These are phyloP conservation scores for Schizonepeta tenuifolia DNA, from an alignment of 257 asterid species.

Conservation along the genomic window DNA sequence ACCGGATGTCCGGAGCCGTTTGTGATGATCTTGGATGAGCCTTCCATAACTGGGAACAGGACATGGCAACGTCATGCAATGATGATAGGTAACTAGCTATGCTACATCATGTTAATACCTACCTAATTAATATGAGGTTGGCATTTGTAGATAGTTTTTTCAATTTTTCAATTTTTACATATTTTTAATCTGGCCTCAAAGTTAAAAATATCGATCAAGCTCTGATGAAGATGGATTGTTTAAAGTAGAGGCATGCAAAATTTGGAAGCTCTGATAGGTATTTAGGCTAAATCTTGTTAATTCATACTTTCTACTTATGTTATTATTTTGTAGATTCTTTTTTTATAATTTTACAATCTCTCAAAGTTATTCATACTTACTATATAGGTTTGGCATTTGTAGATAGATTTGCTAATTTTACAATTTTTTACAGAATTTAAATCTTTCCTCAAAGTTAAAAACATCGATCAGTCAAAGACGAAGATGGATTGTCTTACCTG, in stretches of 20 bases:
- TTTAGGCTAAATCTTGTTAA: not conserved
- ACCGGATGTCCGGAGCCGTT: conserved; percentile 46
- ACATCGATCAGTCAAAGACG: not conserved
- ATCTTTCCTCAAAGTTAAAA: not conserved
- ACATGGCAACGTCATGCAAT: not conserved
- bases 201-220: conserved; percentile 12
- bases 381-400: not conserved
- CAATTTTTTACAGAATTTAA: not conserved
- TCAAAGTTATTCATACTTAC: not conserved
- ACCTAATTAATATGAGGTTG: not conserved
- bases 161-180: not conserved
- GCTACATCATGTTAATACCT: not conserved
- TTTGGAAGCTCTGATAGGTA: not conserved
- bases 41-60: conserved; percentile 64
- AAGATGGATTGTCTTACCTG: conserved; percentile 51
- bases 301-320: not conserved
- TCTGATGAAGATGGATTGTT: not conserved
- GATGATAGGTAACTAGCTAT: not conserved
- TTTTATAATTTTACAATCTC: too few species aligned
- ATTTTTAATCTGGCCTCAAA: not conserved
- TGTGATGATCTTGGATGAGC: conserved; percentile 51
- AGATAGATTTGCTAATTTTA: not conserved
- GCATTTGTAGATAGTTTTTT: not conserved
- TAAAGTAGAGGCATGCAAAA: not conserved
- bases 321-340: too few species aligned